These are phyloP conservation scores for Mitragyna speciosa DNA, from an alignment of 257 asterid species.

Conservation along the genomic window DNA sequence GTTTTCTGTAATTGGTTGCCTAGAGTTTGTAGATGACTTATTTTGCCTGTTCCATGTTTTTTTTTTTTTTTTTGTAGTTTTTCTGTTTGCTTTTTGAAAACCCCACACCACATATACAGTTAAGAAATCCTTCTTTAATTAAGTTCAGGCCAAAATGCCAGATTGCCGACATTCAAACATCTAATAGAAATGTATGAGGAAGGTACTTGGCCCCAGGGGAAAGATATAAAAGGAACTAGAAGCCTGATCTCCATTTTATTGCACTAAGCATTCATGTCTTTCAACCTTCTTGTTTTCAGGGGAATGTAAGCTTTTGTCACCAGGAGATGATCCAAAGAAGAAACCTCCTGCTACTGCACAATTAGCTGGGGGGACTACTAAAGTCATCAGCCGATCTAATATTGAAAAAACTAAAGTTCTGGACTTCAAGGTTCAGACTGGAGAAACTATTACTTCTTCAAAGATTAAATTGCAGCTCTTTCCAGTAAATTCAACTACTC, in stretches of 20 bases:
- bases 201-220: background rate
- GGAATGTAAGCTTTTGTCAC: background rate
- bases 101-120: background rate
- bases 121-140: no score
- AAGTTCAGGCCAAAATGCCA: no score
- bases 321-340: background rate
- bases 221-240: background rate
- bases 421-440: conserved; percentile 32
- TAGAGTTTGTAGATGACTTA: background rate
- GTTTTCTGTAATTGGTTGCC: background rate
- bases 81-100: background rate
- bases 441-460: conserved; percentile 40
- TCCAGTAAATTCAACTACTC: conserved; percentile 59
- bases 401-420: conserved; percentile 27
- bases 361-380: conserved; percentile 16
- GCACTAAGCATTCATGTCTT: background rate
- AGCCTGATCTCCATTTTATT: background rate
- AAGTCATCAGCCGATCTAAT: conserved; percentile 12
- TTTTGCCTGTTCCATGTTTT: background rate
- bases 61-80: background rate
- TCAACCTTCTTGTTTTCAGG: conserved; percentile 12
- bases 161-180: no score
- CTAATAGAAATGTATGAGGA: no score
- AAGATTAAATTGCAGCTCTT: conserved; percentile 86
- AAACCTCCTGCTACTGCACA: conserved; percentile 8